Percentiles rank a stretch among this genome's conserved stretches.
These are phyloP conservation scores for Parachaetomium inaequale DNA, from an alignment of 495 filamentous ascomycete genomes.

Conservation along the genomic window DNA sequence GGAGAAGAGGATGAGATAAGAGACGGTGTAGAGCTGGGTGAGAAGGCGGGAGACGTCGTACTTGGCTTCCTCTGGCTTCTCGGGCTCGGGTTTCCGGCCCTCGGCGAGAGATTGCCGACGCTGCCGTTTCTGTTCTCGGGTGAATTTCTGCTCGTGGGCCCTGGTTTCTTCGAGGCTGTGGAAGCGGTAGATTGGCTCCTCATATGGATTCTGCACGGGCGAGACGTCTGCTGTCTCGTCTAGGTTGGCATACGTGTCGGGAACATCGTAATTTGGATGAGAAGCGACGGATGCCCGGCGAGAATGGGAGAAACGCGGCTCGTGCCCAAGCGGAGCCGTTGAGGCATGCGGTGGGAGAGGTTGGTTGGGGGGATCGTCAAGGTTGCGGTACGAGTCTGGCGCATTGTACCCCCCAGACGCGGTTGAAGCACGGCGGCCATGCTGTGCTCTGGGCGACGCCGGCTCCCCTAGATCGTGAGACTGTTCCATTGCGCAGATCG, in stretches of 20 bases:
- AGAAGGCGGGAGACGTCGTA: constrained; percentile 48
- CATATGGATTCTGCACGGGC: constrained; percentile 45
- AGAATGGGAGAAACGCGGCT: neutral
- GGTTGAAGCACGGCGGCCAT: neutral
- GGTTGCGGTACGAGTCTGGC: constrained; percentile 16
- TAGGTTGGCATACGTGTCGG: constrained; percentile 47
- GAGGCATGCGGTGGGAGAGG: neutral
- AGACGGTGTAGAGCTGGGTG: constrained; percentile 73
- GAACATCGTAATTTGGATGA: constrained; percentile 39
- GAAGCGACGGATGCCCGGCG: constrained; percentile 16
- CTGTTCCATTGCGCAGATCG: neutral
- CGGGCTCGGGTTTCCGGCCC: constrained; percentile 15
- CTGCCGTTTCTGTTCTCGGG: constrained; percentile 12
- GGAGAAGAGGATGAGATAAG: constrained; percentile 82
- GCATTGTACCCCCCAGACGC: constrained; percentile 14
- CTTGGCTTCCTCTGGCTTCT: constrained; percentile 5
- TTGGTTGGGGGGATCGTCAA: constrained; percentile 12
- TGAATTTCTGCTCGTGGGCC: constrained; percentile 26
- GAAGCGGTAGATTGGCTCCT: constrained; percentile 32
- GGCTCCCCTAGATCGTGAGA: too few relatives aligned
- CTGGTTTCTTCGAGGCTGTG: constrained; percentile 31
- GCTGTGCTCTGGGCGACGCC: neutral
- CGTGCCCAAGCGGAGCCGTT: neutral
- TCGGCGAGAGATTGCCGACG: constrained; percentile 2
- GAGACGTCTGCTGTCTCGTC: constrained; percentile 45